Base-by-base conservation (phyloP, 192 early-diverging fungal species). In the Coemansia aciculifera region DNA sequence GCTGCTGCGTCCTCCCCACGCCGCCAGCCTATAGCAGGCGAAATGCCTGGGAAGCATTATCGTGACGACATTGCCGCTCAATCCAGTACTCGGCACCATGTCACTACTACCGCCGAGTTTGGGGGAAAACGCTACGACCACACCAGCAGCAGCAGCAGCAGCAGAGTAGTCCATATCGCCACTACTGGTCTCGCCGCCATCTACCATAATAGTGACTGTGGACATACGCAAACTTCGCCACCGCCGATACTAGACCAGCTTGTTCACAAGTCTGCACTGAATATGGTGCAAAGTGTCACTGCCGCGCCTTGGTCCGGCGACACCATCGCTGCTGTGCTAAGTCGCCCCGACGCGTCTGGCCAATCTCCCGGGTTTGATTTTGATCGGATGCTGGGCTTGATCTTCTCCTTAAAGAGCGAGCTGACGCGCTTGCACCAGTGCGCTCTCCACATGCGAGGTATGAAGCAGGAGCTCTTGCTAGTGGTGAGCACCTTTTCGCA, bases 371-470 rank as follows among this genome's bases (percentile, higher is more conserved):
- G n/a, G 27, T 32, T 34, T 7, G 54, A 57, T 34, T 29, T 31
- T 6, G 54, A 32, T 17, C 54, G 29, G 29, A 57, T 57, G 54
- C 54, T 32, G 15, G 54, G 11, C 12, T 17, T 32, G 54, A 57
- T 57, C 13, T 32, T 31, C 5, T 57, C 29, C 13, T 57, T 57
- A 23, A 57, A 31, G 29, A 31, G 13, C 6, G 54, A 57, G 54
- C 54, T 57, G 54, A 31, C 54, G 13, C 54, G 54, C 15, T 32
- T 57, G 54, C 54, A 57, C 3, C 27, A 34, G 54, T 57, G 54
- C 54, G 54, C 54, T 5, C 10, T 29, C n/a, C 54, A 31, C 17
- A 57, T 57, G 54, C 54, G 54, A 17, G 54, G 13, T 17, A 32
- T 57, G 54, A 57, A 57, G 15, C 54, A 57, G 4, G 54, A 57